Evolutionary conservation across 495 filamentous ascomycete species (phyloP), one percentile per base, ranked within the genome.

Genomic region (Elasticomyces elasticus): DNA sequence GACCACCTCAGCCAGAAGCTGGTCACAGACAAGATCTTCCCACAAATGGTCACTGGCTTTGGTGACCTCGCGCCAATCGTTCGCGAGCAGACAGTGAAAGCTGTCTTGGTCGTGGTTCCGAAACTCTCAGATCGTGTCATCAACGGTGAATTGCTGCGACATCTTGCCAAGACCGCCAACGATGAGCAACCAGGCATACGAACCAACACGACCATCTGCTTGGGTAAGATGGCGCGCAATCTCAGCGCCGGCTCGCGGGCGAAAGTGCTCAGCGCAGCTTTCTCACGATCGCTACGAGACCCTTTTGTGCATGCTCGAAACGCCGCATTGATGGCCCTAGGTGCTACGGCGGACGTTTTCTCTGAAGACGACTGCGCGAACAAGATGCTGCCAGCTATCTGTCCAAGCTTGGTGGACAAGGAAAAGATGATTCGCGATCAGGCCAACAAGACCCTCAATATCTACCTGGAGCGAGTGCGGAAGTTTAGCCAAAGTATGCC

Each of bases 131-230:
- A 98, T 62, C 79, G 92, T 30, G 87, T 84, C 22, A 80, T 96
- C 61, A 97, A 98, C 61, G 92, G 94, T 47, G 92, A 98, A 59
- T 71, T 98, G 11, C 71, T 98, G 28, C 86, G 84, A 65, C 85
- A 94, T 64, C 74, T 98, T 22, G 94, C 92, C 49, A 95, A 95
- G 64, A 96, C 91, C 6, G 86, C 92, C 33, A 97, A 97, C 61
- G 92, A 98, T 58, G 91, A 96, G 63, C 91, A 98, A 62, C 91
- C 94, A 17, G 92, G 92, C 6, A 98, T 98, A 49, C 79, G 92
- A 55, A 98, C 92, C 6, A 98, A 98, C 65, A 98, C 92, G 0
- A 97, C 94, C 0, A 97, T 98, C 26, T 97, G 92, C 64, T 70
- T 98, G 10, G 92, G 92, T 13, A 95, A 92, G 60, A 95, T 98